Evolutionary conservation across 148 eudicot genomes (phyloP), one percentile per base, ranked within the genome.

Genomic region (Pharnaceum exiguum): DNA sequence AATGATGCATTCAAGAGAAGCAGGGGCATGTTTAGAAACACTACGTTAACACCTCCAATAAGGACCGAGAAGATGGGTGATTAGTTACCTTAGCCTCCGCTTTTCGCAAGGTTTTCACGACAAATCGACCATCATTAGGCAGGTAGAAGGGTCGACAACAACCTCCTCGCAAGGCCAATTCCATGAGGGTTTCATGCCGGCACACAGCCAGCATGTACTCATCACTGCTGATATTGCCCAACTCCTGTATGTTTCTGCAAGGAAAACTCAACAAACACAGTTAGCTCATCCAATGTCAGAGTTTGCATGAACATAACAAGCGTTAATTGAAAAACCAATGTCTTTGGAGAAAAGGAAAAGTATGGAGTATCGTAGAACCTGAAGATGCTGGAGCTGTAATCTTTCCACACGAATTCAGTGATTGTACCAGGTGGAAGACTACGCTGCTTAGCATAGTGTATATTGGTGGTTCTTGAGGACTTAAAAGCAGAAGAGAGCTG

Each of bases 141-240:
- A 72, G 47, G 48, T 59, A 60, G 60, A 77, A 68, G 0, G 81
- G 77, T 32, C 63, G 59, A 15, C 77, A 70, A 62, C 71, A 49
- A 52, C 39, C 65, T 40, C 81, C 74, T 60, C 68, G 61, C 27
- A 49, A 5, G 35, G 56, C 45, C 33, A 77, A 46, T 47, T 68
- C 77, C 74, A 68, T 64, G 23, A 77, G 73, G 3, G 65, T 77
- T 33, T 77, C 81, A 31, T 68, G 76, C 48, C 71, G 62, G 49
- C 71, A 55, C 55, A 77, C 45, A 16, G 67, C 43, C 26, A 47
- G 40, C 74, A 71, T 39, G 54, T 76, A 76, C 6, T 76, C 77
- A 6, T 76, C 73, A 38, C 59, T 29, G 5, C 29, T 59, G 9
- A 76, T 65, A 50, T 60, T 33, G 46, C 71, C 80, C 15, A 68